phyloP scores from a whole-genome alignment of 352 stramenopile genomes.

The Pythium phragmiticola region DNA sequence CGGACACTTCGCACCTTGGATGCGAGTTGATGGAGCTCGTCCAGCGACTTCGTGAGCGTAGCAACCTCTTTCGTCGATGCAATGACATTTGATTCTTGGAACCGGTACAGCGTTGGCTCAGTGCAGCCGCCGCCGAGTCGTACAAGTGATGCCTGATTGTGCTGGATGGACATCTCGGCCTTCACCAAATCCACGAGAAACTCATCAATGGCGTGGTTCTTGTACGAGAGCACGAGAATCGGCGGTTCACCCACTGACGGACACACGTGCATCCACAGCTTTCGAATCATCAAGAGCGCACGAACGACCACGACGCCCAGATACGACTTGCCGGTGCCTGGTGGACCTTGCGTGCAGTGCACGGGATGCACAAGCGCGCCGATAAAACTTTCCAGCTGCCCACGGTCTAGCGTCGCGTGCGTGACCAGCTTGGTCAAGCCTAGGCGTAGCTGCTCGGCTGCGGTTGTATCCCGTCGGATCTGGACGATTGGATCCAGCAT shows the following conservation, averaged over 20 bases:
- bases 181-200: conserved; percentile 79
- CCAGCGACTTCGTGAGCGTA: conserved; percentile 9
- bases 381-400: conserved; percentile 75
- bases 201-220: conserved; percentile 88
- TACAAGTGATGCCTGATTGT: conserved; percentile 36
- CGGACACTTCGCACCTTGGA: conserved; percentile 14
- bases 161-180: conserved; percentile 37
- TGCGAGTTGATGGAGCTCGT: conserved; percentile 23
- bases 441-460: conserved; percentile 28
- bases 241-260: conserved; percentile 62
- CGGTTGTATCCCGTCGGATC: conserved; percentile 57
- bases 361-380: conserved; percentile 75
- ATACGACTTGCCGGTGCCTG: conserved; percentile 90
- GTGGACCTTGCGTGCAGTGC: conserved; percentile 85
- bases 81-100: conserved; percentile 35
- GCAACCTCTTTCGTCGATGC: conserved; percentile 10
- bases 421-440: conserved; percentile 45
- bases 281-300: conserved; percentile 71
- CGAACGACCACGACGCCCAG: conserved; percentile 82
- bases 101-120: conserved; percentile 52
- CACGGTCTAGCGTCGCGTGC: conserved; percentile 57
- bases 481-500: conserved; percentile 75
- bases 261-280: conserved; percentile 70
- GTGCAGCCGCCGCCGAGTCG: conserved; percentile 68
- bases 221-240: conserved; percentile 86